These are phyloP conservation scores for Fusarium euwallaceae DNA, from an alignment of 2,329 filamentous ascomycete genomes.

Conservation along the genomic window DNA sequence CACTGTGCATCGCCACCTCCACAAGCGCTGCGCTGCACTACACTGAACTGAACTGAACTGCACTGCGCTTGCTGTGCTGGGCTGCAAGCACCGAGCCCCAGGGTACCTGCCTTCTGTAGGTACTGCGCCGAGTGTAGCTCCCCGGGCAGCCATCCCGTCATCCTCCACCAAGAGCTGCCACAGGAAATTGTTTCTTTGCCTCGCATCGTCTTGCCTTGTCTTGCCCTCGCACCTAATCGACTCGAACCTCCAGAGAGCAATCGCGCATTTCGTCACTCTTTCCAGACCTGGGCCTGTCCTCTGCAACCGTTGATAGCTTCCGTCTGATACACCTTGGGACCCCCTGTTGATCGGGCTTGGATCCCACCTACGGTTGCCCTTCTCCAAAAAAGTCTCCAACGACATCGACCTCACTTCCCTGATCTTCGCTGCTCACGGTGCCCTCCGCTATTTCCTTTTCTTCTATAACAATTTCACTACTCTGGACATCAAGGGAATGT, in stretches of 20 bases:
- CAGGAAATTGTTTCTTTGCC: slow-evolving; percentile 8
- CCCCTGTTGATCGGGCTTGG: slow-evolving; percentile 25
- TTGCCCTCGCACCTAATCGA: slow-evolving; percentile 2
- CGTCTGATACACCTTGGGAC: background rate
- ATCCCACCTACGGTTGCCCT: slow-evolving; percentile 8
- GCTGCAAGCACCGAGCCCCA: background rate
- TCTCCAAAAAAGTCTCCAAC: slow-evolving; percentile 18
- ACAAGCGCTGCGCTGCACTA: slow-evolving; percentile 9
- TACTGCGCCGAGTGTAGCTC: background rate
- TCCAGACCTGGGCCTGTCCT: background rate
- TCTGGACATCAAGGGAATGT: slow-evolving; percentile 36
- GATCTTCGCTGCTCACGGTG: background rate
- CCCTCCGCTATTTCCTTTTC: background rate
- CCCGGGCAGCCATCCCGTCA: background rate
- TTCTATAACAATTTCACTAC: background rate
- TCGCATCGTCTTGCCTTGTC: slow-evolving; percentile 10
- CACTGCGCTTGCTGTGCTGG: background rate
- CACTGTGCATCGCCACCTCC: slow-evolving; percentile 49
- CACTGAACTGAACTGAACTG: no score
- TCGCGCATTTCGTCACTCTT: slow-evolving; percentile 33
- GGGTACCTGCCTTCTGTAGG: background rate
- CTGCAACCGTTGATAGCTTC: slow-evolving; percentile 18
- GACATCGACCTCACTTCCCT: slow-evolving; percentile 12
- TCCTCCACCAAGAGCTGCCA: slow-evolving; percentile 21
- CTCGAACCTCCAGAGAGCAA: slow-evolving; percentile 5